Percentiles rank a stretch among this genome's conserved stretches.
Evolutionary conservation across 768 basidiomycete genomes (phyloP).

Genomic region (Tulasnella sp.): DNA sequence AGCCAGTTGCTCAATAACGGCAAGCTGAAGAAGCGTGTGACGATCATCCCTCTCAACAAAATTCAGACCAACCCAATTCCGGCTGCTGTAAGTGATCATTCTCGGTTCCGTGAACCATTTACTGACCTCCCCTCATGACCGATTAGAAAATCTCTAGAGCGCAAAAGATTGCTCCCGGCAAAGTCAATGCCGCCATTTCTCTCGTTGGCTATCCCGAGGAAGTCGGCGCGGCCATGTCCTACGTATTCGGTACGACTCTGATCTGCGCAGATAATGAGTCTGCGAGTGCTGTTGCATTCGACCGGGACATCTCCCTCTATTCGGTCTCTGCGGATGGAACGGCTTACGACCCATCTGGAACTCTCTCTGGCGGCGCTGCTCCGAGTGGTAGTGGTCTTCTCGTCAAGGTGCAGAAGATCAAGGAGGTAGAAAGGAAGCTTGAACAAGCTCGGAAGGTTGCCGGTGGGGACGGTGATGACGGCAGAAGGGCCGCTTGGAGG

Average conservation of each 20-base stretch:
- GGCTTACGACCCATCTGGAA: slow-evolving; percentile 93
- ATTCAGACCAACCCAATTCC: slow-evolving; percentile 57
- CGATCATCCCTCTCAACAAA: slow-evolving; percentile 89
- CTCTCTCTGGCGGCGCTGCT: slow-evolving; percentile 83
- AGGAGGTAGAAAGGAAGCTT: slow-evolving; percentile 57
- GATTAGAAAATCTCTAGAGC: slow-evolving; percentile 70
- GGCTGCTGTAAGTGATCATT: slow-evolving; percentile 38
- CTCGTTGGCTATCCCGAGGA: slow-evolving; percentile 76
- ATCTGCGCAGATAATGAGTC: slow-evolving; percentile 84
- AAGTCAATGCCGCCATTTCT: slow-evolving; percentile 80
- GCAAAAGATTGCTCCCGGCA: slow-evolving; percentile 61
- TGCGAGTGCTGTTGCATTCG: slow-evolving; percentile 83
- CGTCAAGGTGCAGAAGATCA: slow-evolving; percentile 74
- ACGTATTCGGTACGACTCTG: slow-evolving; percentile 87
- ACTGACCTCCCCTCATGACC: neutral
- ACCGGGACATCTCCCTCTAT: slow-evolving; percentile 52
- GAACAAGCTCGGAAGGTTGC: slow-evolving; percentile 39
- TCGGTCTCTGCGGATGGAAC: slow-evolving; percentile 94
- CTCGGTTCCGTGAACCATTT: too few species aligned
- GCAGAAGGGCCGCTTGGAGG: slow-evolving; percentile 55
- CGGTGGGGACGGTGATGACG: slow-evolving; percentile 46
- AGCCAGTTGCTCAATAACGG: slow-evolving; percentile 74
- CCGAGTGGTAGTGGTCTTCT: slow-evolving; percentile 67
- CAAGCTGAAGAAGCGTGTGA: slow-evolving; percentile 76
- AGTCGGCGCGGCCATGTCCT: slow-evolving; percentile 81